Conservation (phyloP, 768 basidiomycete species). For the Mycena albidolilacea region DNA sequence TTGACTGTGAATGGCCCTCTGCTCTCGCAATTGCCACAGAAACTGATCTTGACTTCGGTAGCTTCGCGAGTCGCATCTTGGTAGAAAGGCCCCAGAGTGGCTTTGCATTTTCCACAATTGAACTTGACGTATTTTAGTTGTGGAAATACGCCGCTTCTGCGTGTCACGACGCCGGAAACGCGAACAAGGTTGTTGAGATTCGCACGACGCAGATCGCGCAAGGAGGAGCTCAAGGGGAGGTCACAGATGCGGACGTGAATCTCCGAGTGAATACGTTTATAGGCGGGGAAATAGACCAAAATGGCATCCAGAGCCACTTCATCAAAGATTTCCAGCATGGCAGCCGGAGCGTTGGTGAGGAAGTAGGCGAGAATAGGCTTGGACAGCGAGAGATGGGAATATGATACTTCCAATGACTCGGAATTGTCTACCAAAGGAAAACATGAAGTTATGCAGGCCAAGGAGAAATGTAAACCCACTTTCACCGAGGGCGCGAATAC, state of each 20-base stretch:
- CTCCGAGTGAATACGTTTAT: slow-evolving; percentile 97
- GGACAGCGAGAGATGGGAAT: slow-evolving; percentile 92
- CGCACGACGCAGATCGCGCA: slow-evolving; percentile 93
- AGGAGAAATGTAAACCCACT: slow-evolving; percentile 63
- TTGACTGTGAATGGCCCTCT: slow-evolving; percentile 97
- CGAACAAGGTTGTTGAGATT: slow-evolving; percentile 97
- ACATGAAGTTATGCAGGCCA: slow-evolving; percentile 22
- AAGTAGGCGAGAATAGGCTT: slow-evolving; percentile 98
- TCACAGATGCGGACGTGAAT: slow-evolving; percentile 98
- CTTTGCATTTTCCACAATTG: slow-evolving; percentile 95
- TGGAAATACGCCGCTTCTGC: slow-evolving; percentile 97
- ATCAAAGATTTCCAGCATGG: slow-evolving; percentile 96
- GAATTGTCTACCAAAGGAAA: slow-evolving; percentile 80
- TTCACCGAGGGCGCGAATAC: slow-evolving; percentile 95
- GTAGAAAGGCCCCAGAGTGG: slow-evolving; percentile 96
- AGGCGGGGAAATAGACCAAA: slow-evolving; percentile 94
- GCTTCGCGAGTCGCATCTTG: slow-evolving; percentile 83
- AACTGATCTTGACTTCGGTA: slow-evolving; percentile 94
- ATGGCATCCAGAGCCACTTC: slow-evolving; percentile 95
- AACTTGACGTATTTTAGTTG: slow-evolving; percentile 99
- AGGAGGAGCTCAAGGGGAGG: slow-evolving; percentile 89
- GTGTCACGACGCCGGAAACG: slow-evolving; percentile 95
- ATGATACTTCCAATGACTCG: slow-evolving; percentile 97
- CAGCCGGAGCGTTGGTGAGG: slow-evolving; percentile 92
- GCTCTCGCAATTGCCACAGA: slow-evolving; percentile 94